Percentiles rank a stretch among this genome's conserved stretches.
Evolutionary conservation across 495 filamentous ascomycete genomes (phyloP).

Genomic region (Trichoderma reesei): DNA sequence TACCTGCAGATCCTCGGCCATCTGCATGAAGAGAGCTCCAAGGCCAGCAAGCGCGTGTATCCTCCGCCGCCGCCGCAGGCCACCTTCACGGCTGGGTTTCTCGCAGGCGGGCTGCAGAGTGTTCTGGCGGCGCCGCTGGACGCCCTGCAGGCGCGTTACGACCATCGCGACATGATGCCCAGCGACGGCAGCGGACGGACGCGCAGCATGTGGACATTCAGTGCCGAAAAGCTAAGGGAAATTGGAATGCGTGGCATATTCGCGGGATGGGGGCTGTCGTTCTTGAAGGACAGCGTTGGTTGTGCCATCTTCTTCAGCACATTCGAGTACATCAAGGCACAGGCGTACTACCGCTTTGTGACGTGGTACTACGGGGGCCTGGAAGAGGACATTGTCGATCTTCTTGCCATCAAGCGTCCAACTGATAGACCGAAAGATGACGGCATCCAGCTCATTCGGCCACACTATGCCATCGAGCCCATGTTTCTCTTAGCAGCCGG

Average conservation of each 20-base stretch:
- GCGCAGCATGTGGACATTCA: slow-evolving; percentile 75
- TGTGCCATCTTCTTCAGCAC: slow-evolving; percentile 75
- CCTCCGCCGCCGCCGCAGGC: slow-evolving; percentile 56
- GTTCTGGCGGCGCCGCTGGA: slow-evolving; percentile 80
- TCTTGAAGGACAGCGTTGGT: slow-evolving; percentile 73
- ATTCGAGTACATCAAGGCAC: slow-evolving; percentile 82
- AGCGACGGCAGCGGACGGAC: slow-evolving; percentile 31
- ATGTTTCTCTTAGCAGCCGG: slow-evolving; percentile 71
- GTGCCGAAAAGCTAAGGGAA: slow-evolving; percentile 57
- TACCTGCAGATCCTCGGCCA: slow-evolving; percentile 71
- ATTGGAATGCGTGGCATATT: slow-evolving; percentile 77
- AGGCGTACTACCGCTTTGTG: slow-evolving; percentile 73
- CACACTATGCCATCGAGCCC: slow-evolving; percentile 80
- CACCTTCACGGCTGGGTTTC: slow-evolving; percentile 68
- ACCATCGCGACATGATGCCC: slow-evolving; percentile 56
- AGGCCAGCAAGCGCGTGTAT: slow-evolving; percentile 58
- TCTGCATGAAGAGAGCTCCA: slow-evolving; percentile 63
- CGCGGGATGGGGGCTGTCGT: slow-evolving; percentile 68
- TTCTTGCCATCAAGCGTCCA: slow-evolving; percentile 31
- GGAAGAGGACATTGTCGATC: slow-evolving; percentile 31
- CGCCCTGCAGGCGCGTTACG: slow-evolving; percentile 72
- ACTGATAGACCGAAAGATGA: slow-evolving; percentile 12
- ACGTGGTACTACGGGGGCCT: slow-evolving; percentile 64
- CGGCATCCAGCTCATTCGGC: slow-evolving; percentile 49
- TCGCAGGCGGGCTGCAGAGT: slow-evolving; percentile 69